Conservation (phyloP, 2,329 filamentous ascomycete genomes). For the Myriosclerotinia duriaeana region DNA sequence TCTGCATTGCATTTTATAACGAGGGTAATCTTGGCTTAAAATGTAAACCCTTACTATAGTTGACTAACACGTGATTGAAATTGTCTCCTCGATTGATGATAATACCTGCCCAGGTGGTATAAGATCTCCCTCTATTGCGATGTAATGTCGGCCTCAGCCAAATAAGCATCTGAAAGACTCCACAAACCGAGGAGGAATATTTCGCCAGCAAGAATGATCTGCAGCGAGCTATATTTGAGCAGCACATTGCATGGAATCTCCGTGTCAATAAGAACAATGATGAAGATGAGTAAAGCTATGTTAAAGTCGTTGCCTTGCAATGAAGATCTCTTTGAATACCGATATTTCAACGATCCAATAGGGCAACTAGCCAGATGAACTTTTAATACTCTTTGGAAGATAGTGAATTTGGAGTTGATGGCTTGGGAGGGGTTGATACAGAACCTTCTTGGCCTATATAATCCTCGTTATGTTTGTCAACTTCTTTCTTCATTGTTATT, state of each 20-base stretch:
- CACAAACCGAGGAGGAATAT: background rate
- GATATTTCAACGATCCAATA: slow-evolving; percentile 2
- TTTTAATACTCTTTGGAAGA: background rate
- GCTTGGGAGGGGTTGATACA: background rate
- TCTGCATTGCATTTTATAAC: background rate
- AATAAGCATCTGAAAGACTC: background rate
- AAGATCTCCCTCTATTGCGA: background rate
- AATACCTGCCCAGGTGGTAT: slow-evolving; percentile 10
- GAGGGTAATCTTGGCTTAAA: background rate
- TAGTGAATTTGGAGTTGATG: background rate
- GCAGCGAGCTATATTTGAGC: background rate
- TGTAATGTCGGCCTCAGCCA: background rate
- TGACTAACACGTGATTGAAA: background rate
- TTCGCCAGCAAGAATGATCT: background rate
- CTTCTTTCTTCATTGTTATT: background rate
- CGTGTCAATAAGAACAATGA: background rate
- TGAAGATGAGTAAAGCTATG: background rate
- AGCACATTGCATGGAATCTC: background rate
- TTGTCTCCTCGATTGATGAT: background rate
- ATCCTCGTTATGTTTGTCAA: background rate
- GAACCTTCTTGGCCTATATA: background rate
- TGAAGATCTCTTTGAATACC: background rate
- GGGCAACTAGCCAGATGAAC: background rate
- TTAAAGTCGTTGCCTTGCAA: slow-evolving; percentile 2
- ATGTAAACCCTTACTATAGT: slow-evolving; percentile 3